These are phyloP conservation scores for Aotearoamyces nothofagi DNA, from an alignment of 2,329 filamentous ascomycete genomes.

Conservation along the genomic window DNA sequence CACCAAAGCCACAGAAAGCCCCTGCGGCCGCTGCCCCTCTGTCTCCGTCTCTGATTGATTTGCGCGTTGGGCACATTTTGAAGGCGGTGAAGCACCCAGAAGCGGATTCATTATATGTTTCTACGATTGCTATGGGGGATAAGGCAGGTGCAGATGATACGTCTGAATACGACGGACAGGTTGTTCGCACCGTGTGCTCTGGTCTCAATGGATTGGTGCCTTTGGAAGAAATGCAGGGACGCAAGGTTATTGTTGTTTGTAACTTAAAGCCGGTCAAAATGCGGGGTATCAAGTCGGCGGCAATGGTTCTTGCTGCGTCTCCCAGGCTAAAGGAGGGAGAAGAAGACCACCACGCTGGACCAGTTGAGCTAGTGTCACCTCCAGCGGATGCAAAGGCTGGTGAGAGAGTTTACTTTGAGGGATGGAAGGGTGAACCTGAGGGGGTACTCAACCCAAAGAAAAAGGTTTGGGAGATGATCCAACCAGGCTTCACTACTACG, in stretches of 20 bases:
- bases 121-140: conserved; percentile 90
- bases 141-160: conserved; percentile 76
- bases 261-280: conserved; percentile 99
- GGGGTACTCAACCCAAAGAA: conserved; percentile 95
- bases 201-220: conserved; percentile 88
- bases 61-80: conserved; percentile 92
- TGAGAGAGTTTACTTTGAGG: conserved; percentile 84
- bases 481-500: conserved; percentile 90
- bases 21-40: conserved; percentile 57
- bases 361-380: conserved; percentile 82
- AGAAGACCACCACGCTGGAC: conserved; percentile 70
- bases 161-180: conserved; percentile 76
- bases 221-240: conserved; percentile 89
- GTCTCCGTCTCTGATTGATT: conserved; percentile 77
- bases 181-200: conserved; percentile 91
- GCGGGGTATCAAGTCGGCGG: conserved; percentile 67
- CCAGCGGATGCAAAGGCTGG: conserved; percentile 68
- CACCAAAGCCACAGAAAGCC: conserved; percentile 57
- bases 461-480: conserved; percentile 96
- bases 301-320: conserved; percentile 93
- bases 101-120: conserved; percentile 89
- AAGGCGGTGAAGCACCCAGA: conserved; percentile 94
- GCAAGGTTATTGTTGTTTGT: conserved; percentile 89
- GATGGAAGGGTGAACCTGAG: conserved; percentile 88
- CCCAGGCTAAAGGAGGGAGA: conserved; percentile 72